Percentiles rank a stretch among this genome's conserved stretches.
Evolutionary conservation across 1,284 basidiomycete species (phyloP).

Genomic region (Fomitopsis betulina): DNA sequence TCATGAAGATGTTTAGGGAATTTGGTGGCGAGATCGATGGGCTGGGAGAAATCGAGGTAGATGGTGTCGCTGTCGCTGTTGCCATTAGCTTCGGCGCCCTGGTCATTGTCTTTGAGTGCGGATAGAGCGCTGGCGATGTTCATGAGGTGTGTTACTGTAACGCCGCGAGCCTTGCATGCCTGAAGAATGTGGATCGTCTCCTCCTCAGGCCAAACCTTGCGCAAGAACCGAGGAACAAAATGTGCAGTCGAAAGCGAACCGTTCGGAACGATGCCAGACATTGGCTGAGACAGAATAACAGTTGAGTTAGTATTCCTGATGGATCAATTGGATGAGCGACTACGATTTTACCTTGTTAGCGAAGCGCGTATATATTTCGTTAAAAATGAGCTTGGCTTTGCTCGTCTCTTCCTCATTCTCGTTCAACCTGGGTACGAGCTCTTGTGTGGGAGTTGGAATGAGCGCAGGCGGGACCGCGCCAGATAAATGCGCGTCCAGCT

Average conservation of each 20-base stretch:
- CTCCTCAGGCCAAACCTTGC: background rate
- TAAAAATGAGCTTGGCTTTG: background rate
- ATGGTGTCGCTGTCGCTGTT: background rate
- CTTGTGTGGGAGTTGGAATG: background rate
- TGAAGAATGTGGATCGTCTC: background rate
- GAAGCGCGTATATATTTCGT: background rate
- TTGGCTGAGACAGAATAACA: background rate
- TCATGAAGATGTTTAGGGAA: background rate
- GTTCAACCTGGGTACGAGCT: background rate
- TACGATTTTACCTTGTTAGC: background rate
- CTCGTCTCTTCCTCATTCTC: background rate
- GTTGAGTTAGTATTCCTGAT: background rate
- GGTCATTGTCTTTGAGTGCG: background rate
- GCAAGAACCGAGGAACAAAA: background rate
- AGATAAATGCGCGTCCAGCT: background rate
- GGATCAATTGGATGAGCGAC: background rate
- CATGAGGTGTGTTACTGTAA: slow-evolving; percentile 2
- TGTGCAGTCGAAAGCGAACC: too few relatives aligned
- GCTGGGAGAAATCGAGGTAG: background rate
- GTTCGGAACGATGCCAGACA: background rate
- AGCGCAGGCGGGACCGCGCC: background rate
- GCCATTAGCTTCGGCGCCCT: background rate
- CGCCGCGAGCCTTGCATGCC: slow-evolving; percentile 1
- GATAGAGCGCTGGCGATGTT: slow-evolving; percentile 1
- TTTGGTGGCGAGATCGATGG: background rate